Evolutionary conservation across 768 basidiomycete species (phyloP), one percentile per base, ranked within the genome.

Genomic region (Strobilomyces dryophilus): DNA sequence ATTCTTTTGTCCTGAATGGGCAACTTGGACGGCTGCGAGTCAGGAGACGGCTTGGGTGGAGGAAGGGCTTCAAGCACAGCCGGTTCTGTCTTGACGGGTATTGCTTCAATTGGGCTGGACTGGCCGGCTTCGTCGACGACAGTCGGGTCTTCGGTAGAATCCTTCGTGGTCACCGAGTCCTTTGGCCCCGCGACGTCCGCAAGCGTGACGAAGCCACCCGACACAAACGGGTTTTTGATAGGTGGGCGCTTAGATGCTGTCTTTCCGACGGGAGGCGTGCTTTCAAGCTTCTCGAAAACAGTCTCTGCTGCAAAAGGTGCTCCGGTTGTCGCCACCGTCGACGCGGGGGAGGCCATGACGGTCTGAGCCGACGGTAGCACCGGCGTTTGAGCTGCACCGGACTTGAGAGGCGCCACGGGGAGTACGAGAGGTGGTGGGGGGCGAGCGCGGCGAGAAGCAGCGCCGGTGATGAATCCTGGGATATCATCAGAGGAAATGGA

Each of bases 211-310:
- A 78, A 75, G 18, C 79, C 78, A n/a, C 72, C 76, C 10, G 78
- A 78, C 11, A 80, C 73, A 51, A 81, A 79, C n/a, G 77, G 72
- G 61, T 76, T 79, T 41, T 63, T 61, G 36, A 70, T 43, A 4
- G 56, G 37, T 8, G 58, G 51, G 37, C 65, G 68, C 53, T 59
- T 60, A 26, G 52, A 40, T 40, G 34, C 45, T 4, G 35, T 18
- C 15, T 56, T 47, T 37, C 47, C 21, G 32, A 51, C 42, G 14
- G 52, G 27, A 21, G 49, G 26, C 17, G 55, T 47, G 8, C 47
- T 27, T 29, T 52, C 54, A 17, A 42, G 40, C 26, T 56, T 67
- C 42, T 61, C 60, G 8, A 44, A 9, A 9, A 41, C 36, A 29
- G 52, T 24, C 17, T 58, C 62, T 31, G 27, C 18, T 8, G 47